These are phyloP conservation scores for Paramarasmius palmivorus DNA, from an alignment of 1,284 basidiomycete species.

Conservation along the genomic window DNA sequence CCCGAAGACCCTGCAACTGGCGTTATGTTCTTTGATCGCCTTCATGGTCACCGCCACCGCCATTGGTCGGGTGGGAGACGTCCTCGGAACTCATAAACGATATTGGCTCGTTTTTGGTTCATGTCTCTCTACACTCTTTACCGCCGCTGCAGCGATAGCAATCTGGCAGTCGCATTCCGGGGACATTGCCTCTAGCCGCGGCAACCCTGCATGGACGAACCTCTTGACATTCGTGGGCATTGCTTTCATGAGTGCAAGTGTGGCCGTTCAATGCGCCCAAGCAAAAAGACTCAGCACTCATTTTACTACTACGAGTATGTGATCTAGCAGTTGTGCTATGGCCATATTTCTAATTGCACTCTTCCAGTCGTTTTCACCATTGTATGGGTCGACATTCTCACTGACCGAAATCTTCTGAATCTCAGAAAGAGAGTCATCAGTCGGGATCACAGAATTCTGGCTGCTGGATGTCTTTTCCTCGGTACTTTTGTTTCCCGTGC, in stretches of 20 bases:
- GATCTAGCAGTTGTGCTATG: conserved; percentile 3
- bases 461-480: conserved; percentile 56
- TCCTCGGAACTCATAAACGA: conserved; percentile 58
- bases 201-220: conserved; percentile 54
- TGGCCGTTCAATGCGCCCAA: conserved; percentile 68
- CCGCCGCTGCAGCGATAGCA: conserved; percentile 54
- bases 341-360: conserved; percentile 10
- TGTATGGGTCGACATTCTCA: conserved; percentile 72
- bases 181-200: conserved; percentile 43
- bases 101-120: conserved; percentile 60
- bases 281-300: conserved; percentile 63
- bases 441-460: conserved; percentile 62
- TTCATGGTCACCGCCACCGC: conserved; percentile 57
- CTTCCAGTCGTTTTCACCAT: conserved; percentile 60
- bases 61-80: conserved; percentile 8
- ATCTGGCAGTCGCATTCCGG: conserved; percentile 48
- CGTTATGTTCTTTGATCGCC: conserved; percentile 56
- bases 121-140: conserved; percentile 58
- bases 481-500: conserved; percentile 65
- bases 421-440: conserved; percentile 39
- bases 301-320: conserved; percentile 57
- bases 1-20: conserved; percentile 64
- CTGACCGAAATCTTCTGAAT: conserved; percentile 58
- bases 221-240: conserved; percentile 53
- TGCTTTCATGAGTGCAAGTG: conserved; percentile 59